These are phyloP conservation scores for Neurospora sp. DNA, from an alignment of 495 filamentous ascomycete species.

Conservation along the genomic window DNA sequence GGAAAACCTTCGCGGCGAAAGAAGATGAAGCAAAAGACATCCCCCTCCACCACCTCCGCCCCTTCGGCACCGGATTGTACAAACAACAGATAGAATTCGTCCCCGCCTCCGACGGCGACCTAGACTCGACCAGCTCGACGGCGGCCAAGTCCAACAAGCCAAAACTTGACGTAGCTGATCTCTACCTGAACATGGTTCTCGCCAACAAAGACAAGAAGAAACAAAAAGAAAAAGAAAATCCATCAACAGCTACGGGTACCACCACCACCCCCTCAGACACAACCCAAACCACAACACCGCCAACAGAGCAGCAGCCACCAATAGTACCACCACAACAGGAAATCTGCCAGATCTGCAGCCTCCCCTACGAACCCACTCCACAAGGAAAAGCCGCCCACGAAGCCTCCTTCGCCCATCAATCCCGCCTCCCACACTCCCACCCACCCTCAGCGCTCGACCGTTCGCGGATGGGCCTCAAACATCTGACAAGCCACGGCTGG, in stretches of 20 bases:
- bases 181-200: slow-evolving; percentile 66
- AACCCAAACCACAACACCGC: not conserved
- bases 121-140: slow-evolving; percentile 27
- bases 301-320: not conserved
- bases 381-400: slow-evolving; percentile 43
- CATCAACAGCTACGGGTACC: not conserved
- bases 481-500: slow-evolving; percentile 74
- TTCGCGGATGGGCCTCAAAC: slow-evolving; percentile 61
- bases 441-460: slow-evolving; percentile 79
- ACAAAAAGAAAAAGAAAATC: not conserved
- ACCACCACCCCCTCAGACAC: not conserved
- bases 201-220: slow-evolving; percentile 19
- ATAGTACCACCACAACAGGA: slow-evolving; percentile 1
- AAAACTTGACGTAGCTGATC: slow-evolving; percentile 42
- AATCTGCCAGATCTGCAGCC: slow-evolving; percentile 25
- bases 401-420: slow-evolving; percentile 69
- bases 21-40: slow-evolving; percentile 44
- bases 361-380: slow-evolving; percentile 19
- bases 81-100: slow-evolving; percentile 75
- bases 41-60: slow-evolving; percentile 59
- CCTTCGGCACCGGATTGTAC: slow-evolving; percentile 72
- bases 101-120: slow-evolving; percentile 45
- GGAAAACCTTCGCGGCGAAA: not conserved
- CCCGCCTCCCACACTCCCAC: slow-evolving; percentile 68
- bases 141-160: slow-evolving; percentile 11